Base-by-base conservation (phyloP, 306 rosid genomes). In the Corylus americana region DNA sequence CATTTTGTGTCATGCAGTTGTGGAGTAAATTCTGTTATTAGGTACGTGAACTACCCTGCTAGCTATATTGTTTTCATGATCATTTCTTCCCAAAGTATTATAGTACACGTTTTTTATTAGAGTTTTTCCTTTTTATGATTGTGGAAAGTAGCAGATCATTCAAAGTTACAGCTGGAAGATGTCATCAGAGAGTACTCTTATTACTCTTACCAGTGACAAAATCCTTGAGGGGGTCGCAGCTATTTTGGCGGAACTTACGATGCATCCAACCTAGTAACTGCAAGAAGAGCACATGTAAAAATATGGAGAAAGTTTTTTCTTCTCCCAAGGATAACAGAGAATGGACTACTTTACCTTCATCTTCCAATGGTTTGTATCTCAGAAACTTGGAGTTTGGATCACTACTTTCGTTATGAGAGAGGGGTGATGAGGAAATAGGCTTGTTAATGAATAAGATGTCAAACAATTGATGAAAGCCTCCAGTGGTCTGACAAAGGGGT, bases 221-320 rank as follows among this genome's bases (percentile, higher is more conserved):
- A 74, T 84, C 94, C 77, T 92, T 89, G 78, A 90, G 85, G 3
- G 92, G 92, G 79, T 95, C 99, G 62, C 70, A 53, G 78, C 84
- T 88, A 83, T 89, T 95, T 74, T 95, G 99, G 62, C 94, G 94
- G 84, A 96, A 88, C 82, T 93, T 93, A 74, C 94, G 90, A 74
- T 96, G 99, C 98, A 96, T 96, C 98, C 99, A 96, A 31, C 92
- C 97, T 61, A 96, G 89, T 86, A 96, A 83, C 99, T 93, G 88
- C 80, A 77, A 39, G 66, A 82, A 75, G 61, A 42, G 45, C 1
- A 83, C 55, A 86, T 27, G 78, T 55, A 68, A 29, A 82, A 31
- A 68, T n/a, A 35, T 47, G 13, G 25, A 66, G 74, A 44, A 48
- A 69, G 73, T 66, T 66, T 51, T 47, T 42, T 31, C 35, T 68